Conservation (phyloP, 2,329 filamentous ascomycete species). For the Cercospora sp. region DNA sequence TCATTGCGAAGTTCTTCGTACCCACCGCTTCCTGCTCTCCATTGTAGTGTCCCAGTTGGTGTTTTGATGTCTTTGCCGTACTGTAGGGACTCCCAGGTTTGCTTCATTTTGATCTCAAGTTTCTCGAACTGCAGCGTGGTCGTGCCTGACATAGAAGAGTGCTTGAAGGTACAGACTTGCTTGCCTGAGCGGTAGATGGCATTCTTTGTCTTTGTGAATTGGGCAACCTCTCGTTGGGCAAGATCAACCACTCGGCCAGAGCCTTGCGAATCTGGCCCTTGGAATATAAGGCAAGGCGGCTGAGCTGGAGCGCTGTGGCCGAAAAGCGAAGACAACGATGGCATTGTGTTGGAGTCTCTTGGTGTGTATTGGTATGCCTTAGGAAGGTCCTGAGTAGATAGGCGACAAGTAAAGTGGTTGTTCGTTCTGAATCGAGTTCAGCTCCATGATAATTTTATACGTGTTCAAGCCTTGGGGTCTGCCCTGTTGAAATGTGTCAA, state of each 20-base stretch:
- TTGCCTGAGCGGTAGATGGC: background rate
- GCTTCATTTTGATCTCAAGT: background rate
- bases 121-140: background rate
- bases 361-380: background rate
- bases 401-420: background rate
- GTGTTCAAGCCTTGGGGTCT: background rate
- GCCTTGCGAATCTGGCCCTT: background rate
- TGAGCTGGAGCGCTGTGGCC: background rate
- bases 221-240: background rate
- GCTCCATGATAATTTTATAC: background rate
- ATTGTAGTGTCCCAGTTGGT: background rate
- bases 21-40: background rate
- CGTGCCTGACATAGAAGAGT: background rate
- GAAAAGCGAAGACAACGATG: background rate
- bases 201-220: background rate
- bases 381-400: background rate
- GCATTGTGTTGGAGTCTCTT: background rate
- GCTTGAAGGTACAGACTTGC: background rate
- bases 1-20: background rate
- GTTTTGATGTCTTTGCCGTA: background rate
- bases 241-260: background rate
- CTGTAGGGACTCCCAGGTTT: background rate
- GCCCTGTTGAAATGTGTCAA: background rate
- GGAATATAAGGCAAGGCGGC: background rate
- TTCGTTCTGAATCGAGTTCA: background rate